A percentile compares a stretch with the other conserved stretches of the same genome.
phyloP scores from a whole-genome alignment of 352 stramenopile genomes.

The Nothophytophthora sp. region DNA sequence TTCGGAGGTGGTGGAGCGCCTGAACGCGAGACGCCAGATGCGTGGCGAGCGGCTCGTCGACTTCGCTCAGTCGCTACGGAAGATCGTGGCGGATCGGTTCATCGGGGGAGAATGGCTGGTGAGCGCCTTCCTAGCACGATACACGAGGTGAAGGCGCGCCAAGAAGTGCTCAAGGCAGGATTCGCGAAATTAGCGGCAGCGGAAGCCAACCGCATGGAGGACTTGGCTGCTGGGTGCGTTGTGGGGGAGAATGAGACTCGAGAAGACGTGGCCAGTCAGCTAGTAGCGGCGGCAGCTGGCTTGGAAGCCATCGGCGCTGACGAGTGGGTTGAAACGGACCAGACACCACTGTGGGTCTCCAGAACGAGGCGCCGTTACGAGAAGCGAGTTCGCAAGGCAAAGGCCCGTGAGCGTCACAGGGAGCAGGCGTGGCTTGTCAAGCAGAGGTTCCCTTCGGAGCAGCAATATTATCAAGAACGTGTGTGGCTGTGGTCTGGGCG shows the following conservation, averaged over 20 bases:
- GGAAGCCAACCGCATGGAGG: neutral
- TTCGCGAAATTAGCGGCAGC: neutral
- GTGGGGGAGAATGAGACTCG: neutral
- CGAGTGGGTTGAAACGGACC: neutral
- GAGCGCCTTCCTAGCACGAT: neutral
- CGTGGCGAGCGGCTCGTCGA: constrained; percentile 1
- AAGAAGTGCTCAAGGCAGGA: neutral
- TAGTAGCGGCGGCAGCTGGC: neutral
- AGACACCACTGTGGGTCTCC: neutral
- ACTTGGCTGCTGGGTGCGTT: neutral
- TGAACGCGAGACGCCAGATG: constrained; percentile 1
- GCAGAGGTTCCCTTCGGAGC: no score
- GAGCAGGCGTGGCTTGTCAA: no score
- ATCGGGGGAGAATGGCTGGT: constrained; percentile 7
- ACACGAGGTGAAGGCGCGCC: neutral
- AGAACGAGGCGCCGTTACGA: neutral
- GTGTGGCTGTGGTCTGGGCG: no score
- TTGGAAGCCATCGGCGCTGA: neutral
- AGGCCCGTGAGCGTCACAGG: no score
- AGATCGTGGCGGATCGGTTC: neutral
- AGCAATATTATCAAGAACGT: no score
- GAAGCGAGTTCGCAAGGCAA: neutral
- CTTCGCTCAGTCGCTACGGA: neutral
- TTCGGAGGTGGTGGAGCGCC: constrained; percentile 2
- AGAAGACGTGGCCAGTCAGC: neutral